Conservation (phyloP, 345 rosid species). For the Hypericum androsaemum region DNA sequence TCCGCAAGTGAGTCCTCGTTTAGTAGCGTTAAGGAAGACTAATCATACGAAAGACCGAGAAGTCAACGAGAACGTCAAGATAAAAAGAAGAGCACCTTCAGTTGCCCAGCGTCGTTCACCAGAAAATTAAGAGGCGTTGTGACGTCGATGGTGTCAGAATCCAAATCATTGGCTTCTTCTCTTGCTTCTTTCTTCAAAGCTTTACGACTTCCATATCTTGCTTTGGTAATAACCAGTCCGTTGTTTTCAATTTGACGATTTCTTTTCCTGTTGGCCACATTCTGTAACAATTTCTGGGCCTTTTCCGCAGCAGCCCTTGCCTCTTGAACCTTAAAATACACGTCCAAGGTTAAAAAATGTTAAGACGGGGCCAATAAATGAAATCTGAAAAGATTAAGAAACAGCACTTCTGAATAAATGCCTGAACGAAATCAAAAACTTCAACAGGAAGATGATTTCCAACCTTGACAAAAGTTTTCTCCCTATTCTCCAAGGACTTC, state of each 20-base stretch:
- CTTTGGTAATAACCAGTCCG: slow-evolving; percentile 70
- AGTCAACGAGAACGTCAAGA: too few species aligned
- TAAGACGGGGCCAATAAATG: background rate
- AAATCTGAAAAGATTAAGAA: background rate
- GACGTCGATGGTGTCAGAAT: slow-evolving; percentile 60
- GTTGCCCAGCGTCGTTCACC: slow-evolving; percentile 65
- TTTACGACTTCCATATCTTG: slow-evolving; percentile 61
- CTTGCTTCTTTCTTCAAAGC: slow-evolving; percentile 36
- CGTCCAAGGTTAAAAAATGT: background rate
- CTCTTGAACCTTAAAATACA: slow-evolving; percentile 51
- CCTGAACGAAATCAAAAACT: background rate
- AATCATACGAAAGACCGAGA: too few species aligned
- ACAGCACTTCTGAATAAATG: slow-evolving; percentile 1
- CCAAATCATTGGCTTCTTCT: slow-evolving; percentile 24
- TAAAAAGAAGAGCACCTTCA: slow-evolving; percentile 42
- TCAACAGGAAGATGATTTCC: slow-evolving; percentile 8
- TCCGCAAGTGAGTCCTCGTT: too few species aligned
- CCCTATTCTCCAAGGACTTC: slow-evolving; percentile 60
- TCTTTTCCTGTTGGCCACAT: slow-evolving; percentile 72
- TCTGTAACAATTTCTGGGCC: slow-evolving; percentile 66
- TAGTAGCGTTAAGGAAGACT: too few species aligned
- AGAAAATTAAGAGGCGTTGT: slow-evolving; percentile 85
- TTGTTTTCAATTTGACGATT: slow-evolving; percentile 53
- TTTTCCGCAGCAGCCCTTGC: slow-evolving; percentile 70
- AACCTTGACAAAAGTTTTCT: slow-evolving; percentile 71